Conservation (phyloP, 2,329 filamentous ascomycete species). For the Didymella sp. region DNA sequence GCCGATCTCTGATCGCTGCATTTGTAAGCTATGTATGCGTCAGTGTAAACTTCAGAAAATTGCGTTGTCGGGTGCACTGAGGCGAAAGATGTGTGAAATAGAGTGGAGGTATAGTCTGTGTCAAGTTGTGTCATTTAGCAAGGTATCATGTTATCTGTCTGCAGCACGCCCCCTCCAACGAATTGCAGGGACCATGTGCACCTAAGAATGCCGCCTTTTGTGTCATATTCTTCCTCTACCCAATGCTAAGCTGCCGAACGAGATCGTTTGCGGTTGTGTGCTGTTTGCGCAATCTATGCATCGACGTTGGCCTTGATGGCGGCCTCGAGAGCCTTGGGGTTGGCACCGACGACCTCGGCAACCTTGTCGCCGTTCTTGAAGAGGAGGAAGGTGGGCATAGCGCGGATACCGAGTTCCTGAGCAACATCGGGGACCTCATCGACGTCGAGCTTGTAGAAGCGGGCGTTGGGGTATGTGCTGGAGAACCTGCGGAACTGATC, state of each 20-base stretch:
- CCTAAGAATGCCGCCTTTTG: conserved; percentile 15
- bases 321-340: conserved; percentile 70
- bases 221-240: conserved; percentile 5
- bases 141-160: conserved; percentile 29
- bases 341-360: conserved; percentile 79
- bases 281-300: conserved; percentile 25
- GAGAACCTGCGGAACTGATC: conserved; percentile 59
- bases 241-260: conserved; percentile 21
- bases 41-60: not conserved
- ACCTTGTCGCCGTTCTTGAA: conserved; percentile 81
- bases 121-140: conserved; percentile 26
- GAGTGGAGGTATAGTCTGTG: not conserved
- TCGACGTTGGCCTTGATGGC: conserved; percentile 54
- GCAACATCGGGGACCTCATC: conserved; percentile 79
- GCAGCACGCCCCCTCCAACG: conserved; percentile 5
- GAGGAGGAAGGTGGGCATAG: conserved; percentile 90
- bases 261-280: conserved; percentile 7
- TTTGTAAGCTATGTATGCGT: conserved; percentile 17
- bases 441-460: conserved; percentile 92
- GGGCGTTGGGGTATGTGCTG: conserved; percentile 64
- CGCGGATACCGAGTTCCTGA: conserved; percentile 78
- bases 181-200: conserved; percentile 9
- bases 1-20: conserved; percentile 10
- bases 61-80: not conserved
- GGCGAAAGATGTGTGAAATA: not conserved